A percentile compares a stretch with the other conserved stretches of the same genome.
Conservation (phyloP, 2,329 filamentous ascomycete species). For the Trichoderma asperellum region DNA sequence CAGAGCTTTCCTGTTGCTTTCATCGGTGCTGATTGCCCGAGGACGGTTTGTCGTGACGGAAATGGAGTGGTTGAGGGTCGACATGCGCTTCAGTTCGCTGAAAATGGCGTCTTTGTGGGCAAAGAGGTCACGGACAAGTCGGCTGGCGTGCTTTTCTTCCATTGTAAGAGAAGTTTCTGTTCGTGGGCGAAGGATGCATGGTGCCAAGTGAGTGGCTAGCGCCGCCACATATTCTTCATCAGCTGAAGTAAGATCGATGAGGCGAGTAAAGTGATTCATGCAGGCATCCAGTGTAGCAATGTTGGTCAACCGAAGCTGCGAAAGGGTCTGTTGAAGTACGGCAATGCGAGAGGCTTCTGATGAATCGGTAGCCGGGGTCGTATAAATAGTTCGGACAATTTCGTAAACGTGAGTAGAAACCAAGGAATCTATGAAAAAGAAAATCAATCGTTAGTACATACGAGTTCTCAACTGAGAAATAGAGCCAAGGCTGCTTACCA, state of each 20-base stretch:
- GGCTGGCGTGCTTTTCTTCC: slow-evolving; percentile 92
- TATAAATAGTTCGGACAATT: slow-evolving; percentile 97
- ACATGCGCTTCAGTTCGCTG: slow-evolving; percentile 90
- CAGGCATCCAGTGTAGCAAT: slow-evolving; percentile 98
- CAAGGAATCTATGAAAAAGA: slow-evolving; percentile 73
- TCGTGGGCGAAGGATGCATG: slow-evolving; percentile 86
- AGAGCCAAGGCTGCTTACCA: slow-evolving; percentile 58
- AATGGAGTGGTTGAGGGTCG: slow-evolving; percentile 67
- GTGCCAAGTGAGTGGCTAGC: slow-evolving; percentile 75
- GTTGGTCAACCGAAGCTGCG: slow-evolving; percentile 91
- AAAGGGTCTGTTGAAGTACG: slow-evolving; percentile 92
- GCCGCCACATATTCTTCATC: slow-evolving; percentile 81
- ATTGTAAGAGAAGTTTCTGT: slow-evolving; percentile 88
- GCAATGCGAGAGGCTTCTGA: slow-evolving; percentile 80
- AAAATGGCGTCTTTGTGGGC: slow-evolving; percentile 95
- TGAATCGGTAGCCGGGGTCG: slow-evolving; percentile 74
- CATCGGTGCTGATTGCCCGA: slow-evolving; percentile 89
- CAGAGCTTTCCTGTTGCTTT: slow-evolving; percentile 89
- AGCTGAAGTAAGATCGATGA: slow-evolving; percentile 95
- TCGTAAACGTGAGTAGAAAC: slow-evolving; percentile 98
- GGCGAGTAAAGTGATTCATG: slow-evolving; percentile 95
- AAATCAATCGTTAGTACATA: background rate
- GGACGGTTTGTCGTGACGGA: slow-evolving; percentile 65
- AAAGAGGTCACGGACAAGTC: slow-evolving; percentile 89
- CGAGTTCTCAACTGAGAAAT: background rate